Percentiles rank a stretch among this genome's conserved stretches.
phyloP scores from a whole-genome alignment of 2,329 filamentous ascomycete species.

The Emmonsiellopsis sp. region DNA sequence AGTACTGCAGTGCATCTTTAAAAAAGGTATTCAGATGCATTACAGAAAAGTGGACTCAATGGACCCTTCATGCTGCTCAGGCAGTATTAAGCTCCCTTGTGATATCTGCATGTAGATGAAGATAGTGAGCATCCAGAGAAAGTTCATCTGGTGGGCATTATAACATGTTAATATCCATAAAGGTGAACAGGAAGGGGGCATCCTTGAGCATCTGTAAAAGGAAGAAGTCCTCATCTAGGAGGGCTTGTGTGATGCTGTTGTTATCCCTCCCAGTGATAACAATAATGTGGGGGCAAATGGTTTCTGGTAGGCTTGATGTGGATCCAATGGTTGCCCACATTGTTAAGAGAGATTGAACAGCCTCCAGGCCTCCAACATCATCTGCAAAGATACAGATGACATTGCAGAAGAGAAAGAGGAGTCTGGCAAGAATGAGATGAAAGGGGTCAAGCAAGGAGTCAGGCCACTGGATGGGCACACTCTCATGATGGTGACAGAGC shows the following conservation, averaged over 20 bases:
- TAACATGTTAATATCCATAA: not conserved
- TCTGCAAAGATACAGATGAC: slow-evolving; percentile 17
- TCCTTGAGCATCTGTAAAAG: not conserved
- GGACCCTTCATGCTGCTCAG: not conserved
- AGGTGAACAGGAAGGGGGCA: not conserved
- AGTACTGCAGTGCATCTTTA: not conserved
- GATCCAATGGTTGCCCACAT: slow-evolving; percentile 1
- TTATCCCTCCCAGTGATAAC: not conserved
- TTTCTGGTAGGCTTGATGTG: slow-evolving; percentile 6
- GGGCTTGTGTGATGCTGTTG: not conserved
- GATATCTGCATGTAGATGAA: not conserved
- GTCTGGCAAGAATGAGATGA: slow-evolving; percentile 4
- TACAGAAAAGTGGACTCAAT: not conserved
- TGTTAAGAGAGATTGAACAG: slow-evolving; percentile 6
- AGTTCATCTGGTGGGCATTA: not conserved
- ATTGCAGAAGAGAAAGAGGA: slow-evolving; percentile 18
- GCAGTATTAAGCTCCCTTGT: not conserved
- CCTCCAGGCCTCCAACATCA: slow-evolving; percentile 6
- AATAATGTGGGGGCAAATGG: not conserved
- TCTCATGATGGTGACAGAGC: not conserved
- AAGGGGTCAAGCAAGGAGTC: not conserved
- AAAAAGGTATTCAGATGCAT: slow-evolving; percentile 1
- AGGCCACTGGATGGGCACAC: not conserved
- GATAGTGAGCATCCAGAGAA: not conserved
- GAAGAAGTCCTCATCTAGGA: not conserved